Evolutionary conservation across 2,329 filamentous ascomycete genomes (phyloP).

Genomic region (Proliferodiscus dingleyae): DNA sequence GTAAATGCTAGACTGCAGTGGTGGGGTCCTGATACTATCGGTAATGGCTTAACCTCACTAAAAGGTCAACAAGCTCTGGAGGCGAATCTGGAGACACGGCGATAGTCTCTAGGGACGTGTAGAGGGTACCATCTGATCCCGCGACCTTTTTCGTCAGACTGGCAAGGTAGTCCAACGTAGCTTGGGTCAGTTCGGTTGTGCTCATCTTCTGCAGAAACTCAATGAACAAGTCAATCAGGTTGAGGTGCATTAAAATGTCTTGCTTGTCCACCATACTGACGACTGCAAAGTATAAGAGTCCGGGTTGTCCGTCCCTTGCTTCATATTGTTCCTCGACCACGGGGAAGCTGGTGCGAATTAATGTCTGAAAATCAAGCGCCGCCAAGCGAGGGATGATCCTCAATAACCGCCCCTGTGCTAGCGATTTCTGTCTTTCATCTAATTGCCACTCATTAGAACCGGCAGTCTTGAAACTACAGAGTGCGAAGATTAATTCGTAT

Average conservation of each 20-base stretch:
- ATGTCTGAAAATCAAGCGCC: slow-evolving; percentile 24
- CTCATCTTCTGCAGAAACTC: slow-evolving; percentile 31
- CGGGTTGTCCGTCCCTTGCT: slow-evolving; percentile 13
- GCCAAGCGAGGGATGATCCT: slow-evolving; percentile 30
- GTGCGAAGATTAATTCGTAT: slow-evolving; percentile 42
- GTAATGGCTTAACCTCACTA: slow-evolving; percentile 21
- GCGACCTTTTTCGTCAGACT: slow-evolving; percentile 25
- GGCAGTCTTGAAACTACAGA: slow-evolving; percentile 28
- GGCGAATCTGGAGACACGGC: slow-evolving; percentile 20
- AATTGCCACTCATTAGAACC: slow-evolving; percentile 20
- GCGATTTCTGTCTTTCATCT: slow-evolving; percentile 30
- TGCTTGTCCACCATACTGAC: slow-evolving; percentile 31
- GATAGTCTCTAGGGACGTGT: slow-evolving; percentile 27
- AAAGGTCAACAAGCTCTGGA: slow-evolving; percentile 27
- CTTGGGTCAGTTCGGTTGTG: slow-evolving; percentile 21
- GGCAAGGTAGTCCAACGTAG: slow-evolving; percentile 26
- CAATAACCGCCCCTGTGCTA: slow-evolving; percentile 31
- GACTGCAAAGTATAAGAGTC: slow-evolving; percentile 30
- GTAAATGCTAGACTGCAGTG: not conserved
- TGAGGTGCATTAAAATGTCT: slow-evolving; percentile 33
- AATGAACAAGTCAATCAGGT: slow-evolving; percentile 30
- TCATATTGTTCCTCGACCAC: slow-evolving; percentile 25
- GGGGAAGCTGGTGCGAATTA: slow-evolving; percentile 26
- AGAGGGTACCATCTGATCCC: slow-evolving; percentile 22
- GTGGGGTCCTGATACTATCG: slow-evolving; percentile 2